A percentile compares a stretch with the other conserved stretches of the same genome.
phyloP scores from a whole-genome alignment of 1,284 basidiomycete species.

The Puccinia hordei region DNA sequence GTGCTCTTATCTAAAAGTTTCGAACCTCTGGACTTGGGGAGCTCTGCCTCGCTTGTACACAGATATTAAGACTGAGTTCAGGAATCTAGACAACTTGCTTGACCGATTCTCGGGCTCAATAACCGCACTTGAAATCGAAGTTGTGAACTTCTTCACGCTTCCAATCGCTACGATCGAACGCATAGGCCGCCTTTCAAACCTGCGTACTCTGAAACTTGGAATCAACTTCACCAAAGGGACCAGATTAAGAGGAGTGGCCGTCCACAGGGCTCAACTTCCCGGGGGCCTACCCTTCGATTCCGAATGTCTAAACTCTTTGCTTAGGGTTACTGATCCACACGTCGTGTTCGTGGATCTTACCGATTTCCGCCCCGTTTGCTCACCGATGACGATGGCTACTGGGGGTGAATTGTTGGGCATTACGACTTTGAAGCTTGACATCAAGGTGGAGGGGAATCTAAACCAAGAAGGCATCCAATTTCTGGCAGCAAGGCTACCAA shows the following conservation, averaged over 20 bases:
- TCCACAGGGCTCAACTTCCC: neutral
- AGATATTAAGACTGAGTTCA: neutral
- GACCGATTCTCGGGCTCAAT: conserved; percentile 2
- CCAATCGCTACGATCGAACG: neutral
- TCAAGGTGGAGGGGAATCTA: neutral
- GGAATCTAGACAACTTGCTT: conserved; percentile 7
- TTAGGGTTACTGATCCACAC: neutral
- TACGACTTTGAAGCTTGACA: conserved; percentile 10
- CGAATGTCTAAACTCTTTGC: neutral
- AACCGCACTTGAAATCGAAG: neutral
- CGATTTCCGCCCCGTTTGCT: conserved; percentile 5
- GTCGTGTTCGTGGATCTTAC: neutral
- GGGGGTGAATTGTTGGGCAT: neutral
- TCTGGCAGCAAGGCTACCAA: neutral
- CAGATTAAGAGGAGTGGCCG: too few relatives aligned
- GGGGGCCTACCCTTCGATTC: neutral
- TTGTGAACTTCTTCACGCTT: conserved; percentile 20
- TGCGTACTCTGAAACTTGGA: neutral
- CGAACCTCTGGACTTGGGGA: conserved; percentile 10
- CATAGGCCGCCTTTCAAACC: neutral
- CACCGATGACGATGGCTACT: neutral
- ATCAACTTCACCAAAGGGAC: neutral
- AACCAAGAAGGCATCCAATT: neutral
- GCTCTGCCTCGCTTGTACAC: neutral
- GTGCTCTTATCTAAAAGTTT: conserved; percentile 6